phyloP scores from a whole-genome alignment of 2,329 filamentous ascomycete species.

The Fusarium tanahbumbuense region DNA sequence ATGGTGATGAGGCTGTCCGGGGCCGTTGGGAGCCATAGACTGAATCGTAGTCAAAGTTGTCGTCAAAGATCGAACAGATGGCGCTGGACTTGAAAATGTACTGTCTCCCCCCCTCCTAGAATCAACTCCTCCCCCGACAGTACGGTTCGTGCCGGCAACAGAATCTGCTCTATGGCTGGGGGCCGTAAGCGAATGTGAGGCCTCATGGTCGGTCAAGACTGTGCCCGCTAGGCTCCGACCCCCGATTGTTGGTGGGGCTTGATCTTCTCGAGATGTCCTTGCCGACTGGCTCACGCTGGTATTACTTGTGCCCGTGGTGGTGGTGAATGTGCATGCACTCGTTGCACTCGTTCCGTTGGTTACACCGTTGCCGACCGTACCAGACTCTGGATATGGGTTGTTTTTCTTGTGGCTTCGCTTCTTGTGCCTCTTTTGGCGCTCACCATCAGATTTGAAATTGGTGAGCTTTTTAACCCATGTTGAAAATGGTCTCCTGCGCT shows the following conservation, averaged over 20 bases:
- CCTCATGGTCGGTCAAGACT: constrained; percentile 84
- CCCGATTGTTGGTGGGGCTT: constrained; percentile 68
- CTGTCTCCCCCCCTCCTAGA: constrained; percentile 77
- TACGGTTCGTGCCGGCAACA: constrained; percentile 78
- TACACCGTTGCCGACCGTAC: constrained; percentile 59
- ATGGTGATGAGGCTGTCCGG: constrained; percentile 50
- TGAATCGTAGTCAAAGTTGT: constrained; percentile 90
- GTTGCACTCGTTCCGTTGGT: constrained; percentile 60
- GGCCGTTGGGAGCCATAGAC: constrained; percentile 72
- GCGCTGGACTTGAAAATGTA: constrained; percentile 85
- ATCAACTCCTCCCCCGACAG: constrained; percentile 73
- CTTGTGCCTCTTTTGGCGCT: constrained; percentile 57
- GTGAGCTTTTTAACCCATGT: constrained; percentile 95
- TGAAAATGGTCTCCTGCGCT: constrained; percentile 86
- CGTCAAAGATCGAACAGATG: constrained; percentile 82
- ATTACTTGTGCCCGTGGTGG: constrained; percentile 61
- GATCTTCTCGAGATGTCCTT: constrained; percentile 69
- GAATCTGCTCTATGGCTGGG: constrained; percentile 78
- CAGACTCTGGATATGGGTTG: constrained; percentile 92
- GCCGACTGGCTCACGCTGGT: constrained; percentile 70
- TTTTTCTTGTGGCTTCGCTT: constrained; percentile 78
- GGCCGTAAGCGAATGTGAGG: constrained; percentile 77
- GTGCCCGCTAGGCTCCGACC: constrained; percentile 82
- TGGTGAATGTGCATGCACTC: constrained; percentile 67
- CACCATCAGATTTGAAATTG: constrained; percentile 80